These are phyloP conservation scores for Rhizopogon rudus DNA, from an alignment of 768 basidiomycete genomes.

Conservation along the genomic window DNA sequence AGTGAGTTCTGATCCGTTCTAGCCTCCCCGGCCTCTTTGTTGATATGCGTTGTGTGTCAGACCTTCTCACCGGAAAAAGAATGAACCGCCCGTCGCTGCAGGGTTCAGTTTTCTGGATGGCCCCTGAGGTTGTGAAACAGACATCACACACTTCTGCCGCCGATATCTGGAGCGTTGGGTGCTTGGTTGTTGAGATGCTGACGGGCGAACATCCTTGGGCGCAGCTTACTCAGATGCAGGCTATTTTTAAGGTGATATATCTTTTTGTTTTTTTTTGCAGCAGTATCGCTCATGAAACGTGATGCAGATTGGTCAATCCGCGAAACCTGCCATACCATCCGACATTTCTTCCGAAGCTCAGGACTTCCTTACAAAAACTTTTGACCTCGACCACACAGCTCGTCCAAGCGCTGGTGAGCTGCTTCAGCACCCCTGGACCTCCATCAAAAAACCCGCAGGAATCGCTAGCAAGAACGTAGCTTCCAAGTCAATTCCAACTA, in stretches of 20 bases:
- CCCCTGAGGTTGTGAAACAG: conserved; percentile 97
- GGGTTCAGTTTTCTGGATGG: conserved; percentile 99
- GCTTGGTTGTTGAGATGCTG: conserved; percentile 93
- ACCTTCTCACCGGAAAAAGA: conserved; percentile 54
- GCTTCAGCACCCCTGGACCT: conserved; percentile 71
- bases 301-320: conserved; percentile 82
- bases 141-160: conserved; percentile 87
- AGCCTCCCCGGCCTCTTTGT: not conserved
- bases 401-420: conserved; percentile 78
- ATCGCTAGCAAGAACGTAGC: conserved; percentile 18
- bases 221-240: conserved; percentile 97
- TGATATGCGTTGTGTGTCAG: conserved; percentile 33
- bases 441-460: conserved; percentile 27
- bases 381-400: conserved; percentile 76
- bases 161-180: conserved; percentile 96
- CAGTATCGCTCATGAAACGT: not conserved
- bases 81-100: conserved; percentile 90
- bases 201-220: conserved; percentile 97
- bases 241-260: conserved; percentile 82
- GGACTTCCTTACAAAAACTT: conserved; percentile 81
- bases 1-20: conserved; percentile 50
- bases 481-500: conserved; percentile 17
- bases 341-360: conserved; percentile 90
- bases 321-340: conserved; percentile 81
- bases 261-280: not conserved